phyloP scores from a whole-genome alignment of 306 rosid genomes.

The Medicago lupulina region DNA sequence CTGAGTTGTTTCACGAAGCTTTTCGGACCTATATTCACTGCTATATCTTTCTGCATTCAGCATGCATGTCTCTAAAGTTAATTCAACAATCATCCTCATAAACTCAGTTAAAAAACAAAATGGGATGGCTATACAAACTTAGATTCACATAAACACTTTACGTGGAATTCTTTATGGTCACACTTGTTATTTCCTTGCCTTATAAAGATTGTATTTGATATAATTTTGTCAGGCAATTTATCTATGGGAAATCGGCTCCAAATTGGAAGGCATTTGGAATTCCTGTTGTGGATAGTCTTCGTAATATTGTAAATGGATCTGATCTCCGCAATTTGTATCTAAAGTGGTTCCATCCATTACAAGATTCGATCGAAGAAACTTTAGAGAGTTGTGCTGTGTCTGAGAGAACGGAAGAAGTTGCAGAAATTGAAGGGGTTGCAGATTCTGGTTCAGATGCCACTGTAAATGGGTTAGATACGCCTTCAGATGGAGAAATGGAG shows the following conservation, averaged over 20 bases:
- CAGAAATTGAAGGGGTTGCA: slow-evolving; percentile 45
- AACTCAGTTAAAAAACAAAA: slow-evolving; percentile 15
- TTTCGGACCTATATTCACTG: slow-evolving; percentile 31
- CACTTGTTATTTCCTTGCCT: slow-evolving; percentile 37
- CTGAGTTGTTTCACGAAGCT: slow-evolving; percentile 19
- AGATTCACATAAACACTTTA: slow-evolving; percentile 14
- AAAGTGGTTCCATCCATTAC: slow-evolving; percentile 70
- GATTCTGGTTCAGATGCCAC: slow-evolving; percentile 50
- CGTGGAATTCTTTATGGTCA: slow-evolving; percentile 17
- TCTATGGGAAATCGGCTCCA: slow-evolving; percentile 65
- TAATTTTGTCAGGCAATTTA: slow-evolving; percentile 67
- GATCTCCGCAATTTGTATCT: slow-evolving; percentile 71
- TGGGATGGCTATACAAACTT: slow-evolving; percentile 23
- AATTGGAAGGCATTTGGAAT: slow-evolving; percentile 90
- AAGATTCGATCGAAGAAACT: slow-evolving; percentile 51
- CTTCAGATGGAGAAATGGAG: slow-evolving; percentile 59
- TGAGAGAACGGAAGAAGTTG: slow-evolving; percentile 55
- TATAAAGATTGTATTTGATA: slow-evolving; percentile 42
- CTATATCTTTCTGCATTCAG: slow-evolving; percentile 17
- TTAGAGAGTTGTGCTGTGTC: slow-evolving; percentile 49
- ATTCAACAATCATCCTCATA: slow-evolving; percentile 15
- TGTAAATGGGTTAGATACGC: slow-evolving; percentile 51
- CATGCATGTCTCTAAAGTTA: slow-evolving; percentile 16
- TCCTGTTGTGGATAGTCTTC: slow-evolving; percentile 73
- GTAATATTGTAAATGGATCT: slow-evolving; percentile 61